Base-by-base conservation (phyloP, 2,329 filamentous ascomycete genomes). In the Ophiostoma tasmaniense region DNA sequence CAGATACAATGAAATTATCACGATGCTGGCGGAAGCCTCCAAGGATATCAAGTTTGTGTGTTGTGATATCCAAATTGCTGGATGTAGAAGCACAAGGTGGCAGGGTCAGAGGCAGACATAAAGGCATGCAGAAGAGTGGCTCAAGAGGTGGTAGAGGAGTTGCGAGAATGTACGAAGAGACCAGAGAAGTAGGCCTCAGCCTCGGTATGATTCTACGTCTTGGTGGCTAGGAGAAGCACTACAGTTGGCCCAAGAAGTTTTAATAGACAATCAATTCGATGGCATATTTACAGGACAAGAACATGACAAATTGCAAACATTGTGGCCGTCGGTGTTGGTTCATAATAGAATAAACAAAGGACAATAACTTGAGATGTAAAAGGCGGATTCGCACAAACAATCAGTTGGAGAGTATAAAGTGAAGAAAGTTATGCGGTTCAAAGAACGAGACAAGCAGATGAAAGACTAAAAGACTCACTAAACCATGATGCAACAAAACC, bases 61-160 rank as follows among this genome's bases (percentile, higher is more conserved):
- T 67, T 67, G 37, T 64, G 66, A 67, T 64, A 66, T 64, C 61
- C 55, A 62, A 7, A 25, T 35, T 30, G 3, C 13, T 25, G 33
- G 65, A 20, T 22, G 39, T 10, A 30, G 20, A 20, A 20, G 42
- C 17, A 20, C 20, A 17, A 45, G 42, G 42, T 3, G 42, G 42
- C 20, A 42, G 39, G 30, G 8, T 17, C 35, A 13, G 20, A 4
- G 1, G 1, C 14, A 22, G 20, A 55, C 3, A 55, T 55, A n/a
- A 8, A n/a, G 20, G 22, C 50, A 13, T 42, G 39, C 39, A 17
- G n/a, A n/a, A n/a, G n/a, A n/a, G n/a, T n/a, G n/a, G n/a, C n/a
- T n/a, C n/a, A n/a, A n/a, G n/a, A n/a, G n/a, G n/a, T n/a, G n/a
- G n/a, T n/a, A n/a, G n/a, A n/a, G n/a, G n/a, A n/a, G n/a, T n/a